Conservation (phyloP, 169 alveolate genomes). For the Plasmodium blacklocki region DNA sequence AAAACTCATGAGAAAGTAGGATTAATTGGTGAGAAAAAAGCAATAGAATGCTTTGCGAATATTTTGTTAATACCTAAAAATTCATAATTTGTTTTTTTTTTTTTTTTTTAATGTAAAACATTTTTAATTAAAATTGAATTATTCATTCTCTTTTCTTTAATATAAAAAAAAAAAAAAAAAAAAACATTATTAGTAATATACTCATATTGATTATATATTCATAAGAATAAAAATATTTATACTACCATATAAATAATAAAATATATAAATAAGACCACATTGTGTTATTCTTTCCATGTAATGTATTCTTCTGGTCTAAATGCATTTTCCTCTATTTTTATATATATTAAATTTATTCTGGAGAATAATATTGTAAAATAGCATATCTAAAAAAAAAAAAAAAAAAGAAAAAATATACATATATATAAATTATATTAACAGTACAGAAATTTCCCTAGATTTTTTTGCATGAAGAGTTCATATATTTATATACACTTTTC, state of each 20-base stretch:
- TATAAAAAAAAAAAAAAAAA: conserved; percentile 1
- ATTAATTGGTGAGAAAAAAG: conserved; percentile 78
- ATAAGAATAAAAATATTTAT: no score
- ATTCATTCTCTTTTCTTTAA: neutral
- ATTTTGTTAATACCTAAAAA: conserved; percentile 70
- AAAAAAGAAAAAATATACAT: neutral
- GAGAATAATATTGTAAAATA: conserved; percentile 35
- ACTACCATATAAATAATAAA: no score
- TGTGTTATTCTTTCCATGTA: no score
- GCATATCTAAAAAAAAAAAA: conserved; percentile 36
- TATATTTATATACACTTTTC: neutral
- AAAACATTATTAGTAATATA: neutral
- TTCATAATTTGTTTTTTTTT: neutral
- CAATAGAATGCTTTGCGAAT: conserved; percentile 81
- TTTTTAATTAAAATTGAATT: neutral
- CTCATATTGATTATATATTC: no score
- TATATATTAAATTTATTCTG: conserved; percentile 1
- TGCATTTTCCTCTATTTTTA: no score
- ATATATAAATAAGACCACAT: no score
- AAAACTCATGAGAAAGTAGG: conserved; percentile 79
- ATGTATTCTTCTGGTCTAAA: no score
- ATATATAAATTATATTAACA: neutral
- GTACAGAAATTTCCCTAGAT: no score
- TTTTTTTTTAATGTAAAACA: neutral
- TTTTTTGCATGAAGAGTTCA: neutral